These are phyloP conservation scores for Zhuliangozyma blackwelliae DNA, from an alignment of 1,139 yeast genomes.

Conservation along the genomic window DNA sequence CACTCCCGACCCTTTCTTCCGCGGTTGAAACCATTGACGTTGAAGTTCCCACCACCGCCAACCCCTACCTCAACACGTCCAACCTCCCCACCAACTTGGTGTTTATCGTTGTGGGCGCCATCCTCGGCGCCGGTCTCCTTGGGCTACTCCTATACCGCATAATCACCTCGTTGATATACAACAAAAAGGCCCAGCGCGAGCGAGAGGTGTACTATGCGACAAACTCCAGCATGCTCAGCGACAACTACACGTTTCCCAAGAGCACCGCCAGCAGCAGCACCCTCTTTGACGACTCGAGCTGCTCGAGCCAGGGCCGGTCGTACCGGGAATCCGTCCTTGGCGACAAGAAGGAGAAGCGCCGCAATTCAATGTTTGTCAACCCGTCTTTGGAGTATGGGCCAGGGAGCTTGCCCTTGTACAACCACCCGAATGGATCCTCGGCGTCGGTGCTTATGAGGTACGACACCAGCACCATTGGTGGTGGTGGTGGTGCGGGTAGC, in stretches of 20 bases:
- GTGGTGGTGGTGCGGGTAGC: neutral
- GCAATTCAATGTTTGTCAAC: slow-evolving; percentile 36
- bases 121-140: slow-evolving; percentile 24
- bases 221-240: too few relatives aligned
- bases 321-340: slow-evolving; percentile 11
- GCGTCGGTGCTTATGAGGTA: slow-evolving; percentile 4
- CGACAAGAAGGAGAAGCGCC: slow-evolving; percentile 15
- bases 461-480: neutral
- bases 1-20: slow-evolving; percentile 5
- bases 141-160: slow-evolving; percentile 20
- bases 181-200: slow-evolving; percentile 33
- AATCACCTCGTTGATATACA: slow-evolving; percentile 19
- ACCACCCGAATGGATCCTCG: slow-evolving; percentile 8
- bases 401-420: slow-evolving; percentile 17
- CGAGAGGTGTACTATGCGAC: slow-evolving; percentile 26
- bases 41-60: slow-evolving; percentile 7
- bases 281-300: slow-evolving; percentile 1
- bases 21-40: slow-evolving; percentile 5
- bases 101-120: slow-evolving; percentile 41
- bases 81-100: slow-evolving; percentile 32
- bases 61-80: slow-evolving; percentile 32
- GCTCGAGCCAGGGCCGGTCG: slow-evolving; percentile 7
- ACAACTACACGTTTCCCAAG: slow-evolving; percentile 1
- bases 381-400: slow-evolving; percentile 21
- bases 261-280: slow-evolving; percentile 1